Percentiles rank a stretch among this genome's conserved stretches.
Evolutionary conservation across 2,329 filamentous ascomycete species (phyloP).

Genomic region (Fusarium penzigii): DNA sequence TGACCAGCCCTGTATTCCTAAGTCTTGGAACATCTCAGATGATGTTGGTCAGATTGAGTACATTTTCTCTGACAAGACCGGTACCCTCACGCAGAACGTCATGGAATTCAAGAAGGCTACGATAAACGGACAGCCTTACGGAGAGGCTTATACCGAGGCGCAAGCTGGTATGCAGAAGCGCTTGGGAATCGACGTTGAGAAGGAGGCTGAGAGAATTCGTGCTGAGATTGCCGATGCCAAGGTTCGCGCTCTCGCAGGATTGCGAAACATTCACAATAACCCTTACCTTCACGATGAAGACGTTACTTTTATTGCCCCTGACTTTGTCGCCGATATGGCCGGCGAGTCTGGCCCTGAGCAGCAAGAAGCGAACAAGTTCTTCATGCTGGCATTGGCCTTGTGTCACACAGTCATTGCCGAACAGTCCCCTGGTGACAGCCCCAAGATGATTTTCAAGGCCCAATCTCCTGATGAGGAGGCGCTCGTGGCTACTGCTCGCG

Average conservation of each 20-base stretch:
- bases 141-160: slow-evolving; percentile 96
- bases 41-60: slow-evolving; percentile 98
- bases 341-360: slow-evolving; percentile 79
- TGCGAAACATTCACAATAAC: slow-evolving; percentile 82
- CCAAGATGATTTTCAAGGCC: slow-evolving; percentile 91
- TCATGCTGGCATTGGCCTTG: slow-evolving; percentile 93
- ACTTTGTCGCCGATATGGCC: slow-evolving; percentile 80
- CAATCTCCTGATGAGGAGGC: slow-evolving; percentile 97
- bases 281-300: slow-evolving; percentile 89
- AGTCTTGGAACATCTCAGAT: slow-evolving; percentile 98
- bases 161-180: slow-evolving; percentile 95
- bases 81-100: slow-evolving; percentile 92
- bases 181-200: slow-evolving; percentile 82
- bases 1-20: slow-evolving; percentile 93
- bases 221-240: slow-evolving; percentile 80
- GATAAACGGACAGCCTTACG: slow-evolving; percentile 93
- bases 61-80: slow-evolving; percentile 98
- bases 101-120: slow-evolving; percentile 99
- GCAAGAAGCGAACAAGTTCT: slow-evolving; percentile 75
- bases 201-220: slow-evolving; percentile 70
- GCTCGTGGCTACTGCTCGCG: slow-evolving; percentile 88
- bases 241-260: slow-evolving; percentile 66
- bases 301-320: slow-evolving; percentile 87
- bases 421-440: slow-evolving; percentile 82
- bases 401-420: slow-evolving; percentile 97